Conservation (phyloP, 176 grass and related monocot genomes). For the Hsuehochloa calcarea region DNA sequence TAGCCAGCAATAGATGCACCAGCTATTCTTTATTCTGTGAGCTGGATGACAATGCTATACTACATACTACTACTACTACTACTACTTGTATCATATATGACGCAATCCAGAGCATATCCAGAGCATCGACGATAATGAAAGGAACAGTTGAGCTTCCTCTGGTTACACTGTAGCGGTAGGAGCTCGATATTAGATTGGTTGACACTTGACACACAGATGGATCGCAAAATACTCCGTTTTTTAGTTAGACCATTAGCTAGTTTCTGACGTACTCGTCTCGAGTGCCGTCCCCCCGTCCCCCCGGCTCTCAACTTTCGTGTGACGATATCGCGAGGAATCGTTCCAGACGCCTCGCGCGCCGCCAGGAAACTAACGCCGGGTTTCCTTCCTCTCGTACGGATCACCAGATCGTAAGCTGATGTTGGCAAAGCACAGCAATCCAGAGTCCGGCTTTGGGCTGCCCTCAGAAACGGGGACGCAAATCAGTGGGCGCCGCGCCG, state of each 20-base stretch:
- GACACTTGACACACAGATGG: neutral
- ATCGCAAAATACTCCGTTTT: neutral
- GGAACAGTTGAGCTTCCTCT: neutral
- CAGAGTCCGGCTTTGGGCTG: neutral
- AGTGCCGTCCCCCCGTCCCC: neutral
- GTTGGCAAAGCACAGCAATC: neutral
- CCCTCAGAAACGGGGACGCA: neutral
- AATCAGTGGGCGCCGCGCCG: neutral
- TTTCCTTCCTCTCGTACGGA: neutral
- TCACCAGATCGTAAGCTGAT: neutral
- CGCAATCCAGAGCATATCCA: neutral
- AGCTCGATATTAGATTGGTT: no score
- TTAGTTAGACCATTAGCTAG: neutral
- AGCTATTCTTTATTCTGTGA: neutral
- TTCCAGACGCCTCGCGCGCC: neutral
- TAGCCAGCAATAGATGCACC: neutral
- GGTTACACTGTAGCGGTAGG: neutral
- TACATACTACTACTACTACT: neutral
- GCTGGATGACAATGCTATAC: neutral
- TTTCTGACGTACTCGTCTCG: neutral
- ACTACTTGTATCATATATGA: neutral
- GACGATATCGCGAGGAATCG: neutral
- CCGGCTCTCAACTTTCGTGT: neutral
- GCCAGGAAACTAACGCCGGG: neutral
- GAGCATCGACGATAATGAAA: neutral